phyloP scores from a whole-genome alignment of 2,329 filamentous ascomycete genomes.

The Paraconiothyrium brasiliense region DNA sequence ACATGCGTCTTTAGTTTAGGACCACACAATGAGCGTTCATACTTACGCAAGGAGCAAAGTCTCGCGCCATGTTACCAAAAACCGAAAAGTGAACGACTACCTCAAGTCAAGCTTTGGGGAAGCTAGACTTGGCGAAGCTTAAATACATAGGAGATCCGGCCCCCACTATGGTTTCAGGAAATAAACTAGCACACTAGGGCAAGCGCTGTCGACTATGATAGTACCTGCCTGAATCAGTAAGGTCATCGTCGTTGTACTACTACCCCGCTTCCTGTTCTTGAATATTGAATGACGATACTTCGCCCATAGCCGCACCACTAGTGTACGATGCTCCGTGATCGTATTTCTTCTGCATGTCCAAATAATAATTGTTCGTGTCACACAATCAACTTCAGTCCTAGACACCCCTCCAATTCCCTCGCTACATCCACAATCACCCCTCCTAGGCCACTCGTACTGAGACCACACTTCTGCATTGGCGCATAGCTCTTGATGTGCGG shows the following conservation, averaged over 20 bases:
- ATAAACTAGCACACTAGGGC: no score
- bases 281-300: background rate
- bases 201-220: no score
- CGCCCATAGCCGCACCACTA: background rate
- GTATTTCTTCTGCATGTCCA: background rate
- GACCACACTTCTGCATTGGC: conserved; percentile 34
- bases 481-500: conserved; percentile 30
- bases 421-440: conserved; percentile 16
- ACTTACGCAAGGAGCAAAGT: background rate
- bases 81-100: background rate
- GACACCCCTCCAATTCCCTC: conserved; percentile 27
- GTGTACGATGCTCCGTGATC: no score
- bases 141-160: background rate
- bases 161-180: background rate
- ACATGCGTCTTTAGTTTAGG: background rate
- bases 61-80: background rate
- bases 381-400: conserved; percentile 26
- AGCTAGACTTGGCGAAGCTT: background rate
- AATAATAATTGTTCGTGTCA: background rate
- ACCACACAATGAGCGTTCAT: no score
- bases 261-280: background rate
- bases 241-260: background rate
- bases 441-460: conserved; percentile 23
- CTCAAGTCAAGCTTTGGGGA: background rate
- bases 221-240: background rate